Evolutionary conservation across 371 early-diverging fungal species (phyloP).

Genomic region (Thermomucor indicae-seudaticae): DNA sequence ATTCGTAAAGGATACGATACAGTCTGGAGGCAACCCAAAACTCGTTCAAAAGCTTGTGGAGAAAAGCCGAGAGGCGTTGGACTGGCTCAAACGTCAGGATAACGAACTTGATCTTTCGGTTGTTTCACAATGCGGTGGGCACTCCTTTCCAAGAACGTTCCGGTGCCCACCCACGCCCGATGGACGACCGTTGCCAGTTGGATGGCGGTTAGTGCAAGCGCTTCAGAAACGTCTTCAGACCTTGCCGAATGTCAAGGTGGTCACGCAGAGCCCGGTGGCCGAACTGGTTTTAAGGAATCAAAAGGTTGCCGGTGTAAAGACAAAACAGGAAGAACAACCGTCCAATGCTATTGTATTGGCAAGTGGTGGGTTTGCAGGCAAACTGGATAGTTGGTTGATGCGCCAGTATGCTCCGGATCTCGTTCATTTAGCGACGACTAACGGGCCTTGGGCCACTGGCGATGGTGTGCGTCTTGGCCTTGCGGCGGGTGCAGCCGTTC

Average conservation of each 20-base stretch:
- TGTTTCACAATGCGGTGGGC: conserved; percentile 78
- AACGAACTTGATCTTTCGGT: conserved; percentile 50
- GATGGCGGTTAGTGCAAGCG: conserved; percentile 61
- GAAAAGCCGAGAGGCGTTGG: conserved; percentile 64
- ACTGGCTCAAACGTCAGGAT: conserved; percentile 58
- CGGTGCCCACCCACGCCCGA: conserved; percentile 49
- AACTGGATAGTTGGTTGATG: conserved; percentile 23
- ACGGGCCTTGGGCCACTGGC: conserved; percentile 81
- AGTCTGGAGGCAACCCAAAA: conserved; percentile 58
- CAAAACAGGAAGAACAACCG: conserved; percentile 10
- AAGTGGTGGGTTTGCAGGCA: conserved; percentile 34
- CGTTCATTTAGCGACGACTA: conserved; percentile 70
- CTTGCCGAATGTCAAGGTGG: conserved; percentile 41
- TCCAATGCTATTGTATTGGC: conserved; percentile 28
- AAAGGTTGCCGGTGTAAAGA: conserved; percentile 14
- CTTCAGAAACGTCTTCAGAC: conserved; percentile 25
- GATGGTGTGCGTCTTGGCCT: conserved; percentile 73
- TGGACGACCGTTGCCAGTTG: conserved; percentile 63
- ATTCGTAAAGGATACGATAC: conserved; percentile 70
- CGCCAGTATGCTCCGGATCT: conserved; percentile 60
- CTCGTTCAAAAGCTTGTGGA: conserved; percentile 60
- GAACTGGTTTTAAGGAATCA: conserved; percentile 19
- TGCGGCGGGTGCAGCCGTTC: conserved; percentile 58
- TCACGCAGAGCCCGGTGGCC: conserved; percentile 13
- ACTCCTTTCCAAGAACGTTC: conserved; percentile 68